Conservation (phyloP, 2,329 filamentous ascomycete species). For the Fusarium chaquense region DNA sequence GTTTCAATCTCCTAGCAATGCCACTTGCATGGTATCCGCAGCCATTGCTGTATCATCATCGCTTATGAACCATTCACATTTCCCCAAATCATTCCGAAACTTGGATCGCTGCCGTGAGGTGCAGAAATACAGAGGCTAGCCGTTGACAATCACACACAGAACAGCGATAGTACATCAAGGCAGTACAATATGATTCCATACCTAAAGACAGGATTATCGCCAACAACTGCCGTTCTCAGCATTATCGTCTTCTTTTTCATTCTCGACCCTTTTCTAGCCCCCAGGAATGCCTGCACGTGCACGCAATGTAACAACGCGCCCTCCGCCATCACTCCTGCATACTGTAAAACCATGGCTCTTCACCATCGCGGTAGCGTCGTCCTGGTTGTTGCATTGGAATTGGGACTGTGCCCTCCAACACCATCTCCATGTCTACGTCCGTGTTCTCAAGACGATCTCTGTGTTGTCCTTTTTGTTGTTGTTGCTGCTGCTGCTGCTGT, state of each 20-base stretch:
- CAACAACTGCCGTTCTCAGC: conserved; percentile 32
- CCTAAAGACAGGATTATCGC: conserved; percentile 14
- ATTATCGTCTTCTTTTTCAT: conserved; percentile 15
- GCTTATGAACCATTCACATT: conserved; percentile 26
- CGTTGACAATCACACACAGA: conserved; percentile 20
- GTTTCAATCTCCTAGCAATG: not conserved
- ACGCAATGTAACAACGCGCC: conserved; percentile 11
- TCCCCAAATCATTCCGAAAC: conserved; percentile 14
- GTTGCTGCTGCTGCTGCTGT: conserved; percentile 10
- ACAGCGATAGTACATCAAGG: not conserved
- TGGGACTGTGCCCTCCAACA: conserved; percentile 68
- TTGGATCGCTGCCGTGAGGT: conserved; percentile 14
- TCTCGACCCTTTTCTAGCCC: conserved; percentile 17
- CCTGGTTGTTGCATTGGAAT: conserved; percentile 74
- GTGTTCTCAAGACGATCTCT: conserved; percentile 26
- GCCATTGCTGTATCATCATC: conserved; percentile 4
- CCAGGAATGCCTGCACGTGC: conserved; percentile 20
- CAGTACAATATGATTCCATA: not conserved
- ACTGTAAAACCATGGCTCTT: conserved; percentile 59
- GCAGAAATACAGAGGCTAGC: conserved; percentile 23
- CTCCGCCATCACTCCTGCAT: conserved; percentile 42
- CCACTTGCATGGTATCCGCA: conserved; percentile 1
- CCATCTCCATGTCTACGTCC: conserved; percentile 7
- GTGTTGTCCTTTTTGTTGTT: conserved; percentile 8
- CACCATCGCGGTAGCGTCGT: conserved; percentile 57